These are phyloP conservation scores for Hypoxylon crocopeplum DNA, from an alignment of 495 filamentous ascomycete genomes.

Conservation along the genomic window DNA sequence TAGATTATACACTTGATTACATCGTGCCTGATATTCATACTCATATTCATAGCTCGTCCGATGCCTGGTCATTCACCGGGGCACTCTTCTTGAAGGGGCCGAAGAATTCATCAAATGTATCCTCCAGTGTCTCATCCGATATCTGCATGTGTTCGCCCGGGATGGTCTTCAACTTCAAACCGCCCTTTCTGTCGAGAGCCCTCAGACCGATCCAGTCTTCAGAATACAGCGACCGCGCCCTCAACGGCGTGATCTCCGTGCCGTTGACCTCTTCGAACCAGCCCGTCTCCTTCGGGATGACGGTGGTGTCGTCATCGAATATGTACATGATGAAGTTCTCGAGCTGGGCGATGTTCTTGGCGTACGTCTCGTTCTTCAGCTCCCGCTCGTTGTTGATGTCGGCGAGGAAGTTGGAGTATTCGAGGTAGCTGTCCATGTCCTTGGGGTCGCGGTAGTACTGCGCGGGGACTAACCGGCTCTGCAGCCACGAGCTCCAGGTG, in stretches of 20 bases:
- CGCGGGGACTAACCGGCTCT: constrained; percentile 83
- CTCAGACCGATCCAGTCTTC: constrained; percentile 96
- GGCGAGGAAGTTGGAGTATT: constrained; percentile 91
- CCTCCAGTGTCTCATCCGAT: constrained; percentile 67
- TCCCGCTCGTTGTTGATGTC: constrained; percentile 94
- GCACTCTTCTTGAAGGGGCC: constrained; percentile 53
- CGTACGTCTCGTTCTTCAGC: constrained; percentile 77
- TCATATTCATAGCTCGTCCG: constrained; percentile 35
- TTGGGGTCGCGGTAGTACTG: constrained; percentile 89
- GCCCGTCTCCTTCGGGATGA: constrained; percentile 87
- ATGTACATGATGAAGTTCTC: constrained; percentile 87
- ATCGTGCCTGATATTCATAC: neutral
- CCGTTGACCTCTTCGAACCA: constrained; percentile 91
- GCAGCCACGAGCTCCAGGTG: constrained; percentile 78
- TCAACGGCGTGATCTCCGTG: constrained; percentile 69
- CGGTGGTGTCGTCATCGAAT: constrained; percentile 85
- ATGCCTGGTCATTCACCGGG: constrained; percentile 14
- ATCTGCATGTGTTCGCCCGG: constrained; percentile 87
- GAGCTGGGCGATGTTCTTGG: constrained; percentile 69
- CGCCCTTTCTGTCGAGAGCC: constrained; percentile 78
- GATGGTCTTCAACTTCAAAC: constrained; percentile 72
- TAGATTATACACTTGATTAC: constrained; percentile 20
- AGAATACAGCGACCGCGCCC: constrained; percentile 76
- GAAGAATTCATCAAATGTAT: constrained; percentile 77
- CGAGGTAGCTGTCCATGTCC: constrained; percentile 76